A percentile compares a stretch with the other conserved stretches of the same genome.
Evolutionary conservation across 257 asterid species (phyloP).

Genomic region (Solanum etuberosum): DNA sequence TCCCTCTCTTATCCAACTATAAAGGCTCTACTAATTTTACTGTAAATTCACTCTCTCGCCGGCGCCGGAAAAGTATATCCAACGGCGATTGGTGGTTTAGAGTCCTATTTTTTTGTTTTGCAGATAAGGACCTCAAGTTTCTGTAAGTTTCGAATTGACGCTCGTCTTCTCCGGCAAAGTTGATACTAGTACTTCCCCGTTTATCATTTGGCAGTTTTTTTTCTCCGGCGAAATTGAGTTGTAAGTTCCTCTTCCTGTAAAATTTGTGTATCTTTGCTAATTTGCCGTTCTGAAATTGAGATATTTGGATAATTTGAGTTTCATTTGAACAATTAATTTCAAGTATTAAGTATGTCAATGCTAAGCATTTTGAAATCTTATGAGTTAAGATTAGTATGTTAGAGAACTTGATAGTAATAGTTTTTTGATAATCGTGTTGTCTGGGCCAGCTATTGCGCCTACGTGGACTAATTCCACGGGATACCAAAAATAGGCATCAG

Average conservation of each 20-base stretch:
- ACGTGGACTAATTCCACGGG: fast-evolving
- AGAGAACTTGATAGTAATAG: fast-evolving
- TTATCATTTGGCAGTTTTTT: neutral
- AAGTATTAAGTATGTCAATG: neutral
- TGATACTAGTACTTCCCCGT: neutral
- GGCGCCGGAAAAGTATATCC: neutral
- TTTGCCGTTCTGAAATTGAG: neutral
- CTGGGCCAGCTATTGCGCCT: neutral
- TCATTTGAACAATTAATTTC: neutral
- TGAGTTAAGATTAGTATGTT: neutral
- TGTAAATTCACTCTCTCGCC: neutral
- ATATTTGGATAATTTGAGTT: neutral
- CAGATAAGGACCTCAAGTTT: neutral
- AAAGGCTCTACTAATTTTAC: neutral
- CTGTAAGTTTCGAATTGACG: neutral
- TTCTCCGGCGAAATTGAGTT: neutral
- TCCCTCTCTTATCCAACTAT: neutral
- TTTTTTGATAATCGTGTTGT: neutral
- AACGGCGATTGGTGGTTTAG: neutral
- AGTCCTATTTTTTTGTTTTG: neutral
- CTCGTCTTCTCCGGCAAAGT: neutral
- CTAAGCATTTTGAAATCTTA: neutral
- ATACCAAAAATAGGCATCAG: neutral
- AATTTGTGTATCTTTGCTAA: neutral
- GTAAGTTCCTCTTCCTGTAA: neutral